Conservation (phyloP, 108 stramenopile species). For the Fragilaria crotonensis region DNA sequence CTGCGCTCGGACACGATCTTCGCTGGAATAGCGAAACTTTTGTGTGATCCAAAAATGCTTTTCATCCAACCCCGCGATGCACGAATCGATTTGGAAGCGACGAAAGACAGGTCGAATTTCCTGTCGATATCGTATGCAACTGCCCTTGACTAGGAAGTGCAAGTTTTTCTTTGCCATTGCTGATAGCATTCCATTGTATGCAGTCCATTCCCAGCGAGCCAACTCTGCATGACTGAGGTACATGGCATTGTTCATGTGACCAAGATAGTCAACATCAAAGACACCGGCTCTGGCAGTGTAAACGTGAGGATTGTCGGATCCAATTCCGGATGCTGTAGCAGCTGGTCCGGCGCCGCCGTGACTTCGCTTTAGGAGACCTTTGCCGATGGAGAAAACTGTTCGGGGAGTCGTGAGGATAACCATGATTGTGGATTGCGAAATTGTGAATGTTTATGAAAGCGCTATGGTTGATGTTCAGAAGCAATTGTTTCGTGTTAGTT, state of each 20-base stretch:
- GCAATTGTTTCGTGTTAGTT: no score
- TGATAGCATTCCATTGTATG: conserved; percentile 39
- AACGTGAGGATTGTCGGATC: conserved; percentile 18
- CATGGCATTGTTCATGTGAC: conserved; percentile 70
- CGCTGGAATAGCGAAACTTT: conserved; percentile 34
- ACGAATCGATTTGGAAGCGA: conserved; percentile 51
- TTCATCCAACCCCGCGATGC: conserved; percentile 41
- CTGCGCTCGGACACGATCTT: conserved; percentile 14
- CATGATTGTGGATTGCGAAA: no score
- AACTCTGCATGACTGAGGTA: conserved; percentile 64
- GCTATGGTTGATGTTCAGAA: no score
- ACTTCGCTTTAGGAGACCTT: conserved; percentile 18
- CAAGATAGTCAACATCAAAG: conserved; percentile 55
- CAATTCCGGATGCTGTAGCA: neutral
- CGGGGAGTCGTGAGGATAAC: conserved; percentile 11
- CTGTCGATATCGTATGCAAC: conserved; percentile 45
- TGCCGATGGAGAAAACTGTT: conserved; percentile 18
- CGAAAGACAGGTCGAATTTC: conserved; percentile 49
- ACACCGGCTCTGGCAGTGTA: conserved; percentile 50
- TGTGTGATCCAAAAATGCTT: conserved; percentile 59
- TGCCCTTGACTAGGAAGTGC: conserved; percentile 39
- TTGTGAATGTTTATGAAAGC: no score
- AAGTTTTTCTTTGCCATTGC: conserved; percentile 18
- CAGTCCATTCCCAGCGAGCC: conserved; percentile 61
- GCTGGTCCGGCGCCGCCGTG: conserved; percentile 4